phyloP scores from a whole-genome alignment of 768 basidiomycete genomes.

The Boletus sp. region DNA sequence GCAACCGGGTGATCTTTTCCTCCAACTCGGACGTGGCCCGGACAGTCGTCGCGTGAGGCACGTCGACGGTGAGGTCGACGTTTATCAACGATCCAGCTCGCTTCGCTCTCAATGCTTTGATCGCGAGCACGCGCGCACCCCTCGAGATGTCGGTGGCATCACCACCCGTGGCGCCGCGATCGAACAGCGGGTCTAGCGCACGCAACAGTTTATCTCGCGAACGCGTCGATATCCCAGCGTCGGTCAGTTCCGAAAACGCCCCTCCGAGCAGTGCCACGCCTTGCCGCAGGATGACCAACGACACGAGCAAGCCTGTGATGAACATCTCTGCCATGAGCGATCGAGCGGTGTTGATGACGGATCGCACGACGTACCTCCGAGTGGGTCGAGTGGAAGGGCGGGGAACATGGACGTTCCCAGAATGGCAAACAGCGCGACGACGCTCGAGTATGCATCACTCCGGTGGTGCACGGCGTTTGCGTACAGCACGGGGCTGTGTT shows the following conservation, averaged over 20 bases:
- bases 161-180: constrained; percentile 27
- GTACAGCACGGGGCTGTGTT: constrained; percentile 84
- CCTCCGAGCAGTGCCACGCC: constrained; percentile 64
- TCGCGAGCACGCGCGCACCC: constrained; percentile 37
- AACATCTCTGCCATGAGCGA: constrained; percentile 7
- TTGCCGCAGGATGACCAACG: constrained; percentile 82
- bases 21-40: constrained; percentile 60
- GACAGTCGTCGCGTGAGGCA: constrained; percentile 59
- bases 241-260: constrained; percentile 80
- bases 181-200: constrained; percentile 55
- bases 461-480: constrained; percentile 99
- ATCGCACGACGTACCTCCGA: constrained; percentile 64
- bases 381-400: constrained; percentile 84
- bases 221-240: constrained; percentile 67
- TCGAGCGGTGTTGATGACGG: not conserved
- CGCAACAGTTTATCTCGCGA: constrained; percentile 54
- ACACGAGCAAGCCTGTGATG: constrained; percentile 73
- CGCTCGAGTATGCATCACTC: constrained; percentile 93
- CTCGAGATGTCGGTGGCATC: constrained; percentile 1
- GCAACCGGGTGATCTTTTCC: constrained; percentile 49
- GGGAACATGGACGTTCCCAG: constrained; percentile 87
- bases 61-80: constrained; percentile 78
- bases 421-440: constrained; percentile 91
- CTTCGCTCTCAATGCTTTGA: constrained; percentile 65
- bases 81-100: constrained; percentile 79